Conservation (phyloP, 306 rosid species). For the Sicyos baderoa region DNA sequence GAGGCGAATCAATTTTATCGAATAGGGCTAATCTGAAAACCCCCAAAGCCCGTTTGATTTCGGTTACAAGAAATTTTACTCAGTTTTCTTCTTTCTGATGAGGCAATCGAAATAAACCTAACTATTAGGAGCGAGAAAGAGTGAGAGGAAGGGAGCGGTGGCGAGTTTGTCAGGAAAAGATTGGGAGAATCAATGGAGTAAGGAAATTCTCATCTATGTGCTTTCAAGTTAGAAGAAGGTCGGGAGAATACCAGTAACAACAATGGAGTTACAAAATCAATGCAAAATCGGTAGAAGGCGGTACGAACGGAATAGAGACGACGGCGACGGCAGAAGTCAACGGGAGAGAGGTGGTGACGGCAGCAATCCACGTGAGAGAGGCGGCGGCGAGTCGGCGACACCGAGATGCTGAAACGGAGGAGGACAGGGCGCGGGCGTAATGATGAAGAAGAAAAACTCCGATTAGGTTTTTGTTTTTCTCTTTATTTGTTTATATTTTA, state of each 20-base stretch:
- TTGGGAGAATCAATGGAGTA: too few species aligned
- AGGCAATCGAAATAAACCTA: too few species aligned
- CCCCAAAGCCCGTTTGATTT: too few species aligned
- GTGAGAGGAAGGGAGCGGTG: too few species aligned
- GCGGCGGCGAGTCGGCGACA: neutral
- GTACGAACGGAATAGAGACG: neutral
- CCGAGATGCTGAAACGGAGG: neutral
- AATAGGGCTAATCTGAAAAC: too few species aligned
- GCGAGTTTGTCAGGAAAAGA: too few species aligned
- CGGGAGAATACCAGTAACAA: neutral
- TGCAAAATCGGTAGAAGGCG: neutral
- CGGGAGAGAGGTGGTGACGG: neutral
- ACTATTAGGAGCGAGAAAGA: too few species aligned
- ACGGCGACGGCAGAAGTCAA: neutral
- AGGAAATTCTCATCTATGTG: too few species aligned
- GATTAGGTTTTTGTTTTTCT: neutral
- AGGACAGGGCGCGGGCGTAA: neutral
- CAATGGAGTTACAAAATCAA: neutral
- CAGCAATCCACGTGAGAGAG: too few species aligned
- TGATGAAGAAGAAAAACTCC: neutral
- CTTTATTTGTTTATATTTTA: neutral
- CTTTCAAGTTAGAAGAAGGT: neutral
- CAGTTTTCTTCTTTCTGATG: too few species aligned
- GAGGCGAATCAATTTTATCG: neutral
- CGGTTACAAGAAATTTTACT: too few species aligned